phyloP scores from a whole-genome alignment of 176 grass and related monocot species.

The Tillandsia fasciculata region DNA sequence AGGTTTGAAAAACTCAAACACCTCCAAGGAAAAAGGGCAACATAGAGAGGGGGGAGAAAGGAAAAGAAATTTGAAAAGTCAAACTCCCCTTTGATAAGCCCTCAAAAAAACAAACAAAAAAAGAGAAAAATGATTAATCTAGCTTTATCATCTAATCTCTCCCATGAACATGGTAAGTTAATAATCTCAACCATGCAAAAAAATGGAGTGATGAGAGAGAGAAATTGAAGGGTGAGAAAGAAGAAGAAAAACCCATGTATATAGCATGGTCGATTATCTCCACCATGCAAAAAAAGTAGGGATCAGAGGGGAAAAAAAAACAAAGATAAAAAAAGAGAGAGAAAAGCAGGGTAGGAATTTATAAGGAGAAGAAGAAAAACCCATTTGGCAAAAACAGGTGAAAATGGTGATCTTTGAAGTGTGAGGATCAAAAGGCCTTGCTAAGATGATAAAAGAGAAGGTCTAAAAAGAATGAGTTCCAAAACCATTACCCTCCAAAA shows the following conservation, averaged over 20 bases:
- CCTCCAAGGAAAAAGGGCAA: conserved; percentile 1
- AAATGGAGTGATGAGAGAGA: conserved; percentile 2
- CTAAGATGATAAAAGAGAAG: not conserved
- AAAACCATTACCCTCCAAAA: too few relatives aligned
- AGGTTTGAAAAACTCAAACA: conserved; percentile 9
- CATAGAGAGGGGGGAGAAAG: not conserved
- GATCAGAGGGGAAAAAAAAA: not conserved
- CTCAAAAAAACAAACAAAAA: not conserved
- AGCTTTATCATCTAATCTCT: not conserved
- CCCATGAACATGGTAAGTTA: not conserved
- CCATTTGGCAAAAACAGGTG: conserved; percentile 9
- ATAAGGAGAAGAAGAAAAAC: not conserved
- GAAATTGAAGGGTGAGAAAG: not conserved
- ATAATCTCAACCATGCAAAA: conserved; percentile 12
- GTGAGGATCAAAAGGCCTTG: not conserved
- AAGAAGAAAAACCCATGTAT: not conserved
- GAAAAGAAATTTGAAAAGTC: not conserved
- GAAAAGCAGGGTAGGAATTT: not conserved
- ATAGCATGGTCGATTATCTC: too few relatives aligned
- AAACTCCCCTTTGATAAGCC: conserved; percentile 1
- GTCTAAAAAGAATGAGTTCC: not conserved
- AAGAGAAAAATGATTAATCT: not conserved
- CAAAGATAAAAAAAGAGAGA: not conserved
- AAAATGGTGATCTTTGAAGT: conserved; percentile 5
- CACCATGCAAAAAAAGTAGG: too few relatives aligned